Evolutionary conservation across 176 grass and related monocot species (phyloP).

Genomic region (Rhynchospora tenuis): DNA sequence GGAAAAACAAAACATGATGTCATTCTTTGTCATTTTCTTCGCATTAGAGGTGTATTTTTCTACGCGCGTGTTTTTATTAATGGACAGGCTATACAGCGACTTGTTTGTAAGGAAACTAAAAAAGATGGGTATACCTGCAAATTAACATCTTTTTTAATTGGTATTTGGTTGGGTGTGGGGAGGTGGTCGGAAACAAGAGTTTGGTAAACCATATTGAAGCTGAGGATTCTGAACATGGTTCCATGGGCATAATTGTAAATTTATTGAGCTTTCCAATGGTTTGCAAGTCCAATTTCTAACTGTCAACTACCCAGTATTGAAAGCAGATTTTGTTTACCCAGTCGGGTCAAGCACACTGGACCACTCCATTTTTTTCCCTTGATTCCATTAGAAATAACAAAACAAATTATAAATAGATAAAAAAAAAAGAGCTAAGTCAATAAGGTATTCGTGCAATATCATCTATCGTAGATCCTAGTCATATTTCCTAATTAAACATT

Average conservation of each 20-base stretch:
- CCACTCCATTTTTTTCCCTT: not conserved
- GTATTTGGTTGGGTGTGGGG: not conserved
- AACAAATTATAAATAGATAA: too few relatives aligned
- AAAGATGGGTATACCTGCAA: not conserved
- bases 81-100: not conserved
- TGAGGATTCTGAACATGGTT: not conserved
- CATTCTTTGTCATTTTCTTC: too few relatives aligned
- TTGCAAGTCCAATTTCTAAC: not conserved
- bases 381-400: too few relatives aligned
- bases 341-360: not conserved
- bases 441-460: too few relatives aligned
- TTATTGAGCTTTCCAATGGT: not conserved
- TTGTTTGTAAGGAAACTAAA: not conserved
- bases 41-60: not conserved
- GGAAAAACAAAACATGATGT: too few relatives aligned
- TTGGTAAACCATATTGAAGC: not conserved
- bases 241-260: not conserved
- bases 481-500: too few relatives aligned
- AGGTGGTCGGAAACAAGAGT: not conserved
- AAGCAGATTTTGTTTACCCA: not conserved
- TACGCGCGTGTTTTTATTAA: not conserved
- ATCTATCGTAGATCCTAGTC: too few relatives aligned
- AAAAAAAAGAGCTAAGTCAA: too few relatives aligned
- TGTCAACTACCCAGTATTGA: not conserved
- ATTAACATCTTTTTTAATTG: not conserved